Evolutionary conservation across 768 basidiomycete genomes (phyloP).

Genomic region (Mrakia gelida): DNA sequence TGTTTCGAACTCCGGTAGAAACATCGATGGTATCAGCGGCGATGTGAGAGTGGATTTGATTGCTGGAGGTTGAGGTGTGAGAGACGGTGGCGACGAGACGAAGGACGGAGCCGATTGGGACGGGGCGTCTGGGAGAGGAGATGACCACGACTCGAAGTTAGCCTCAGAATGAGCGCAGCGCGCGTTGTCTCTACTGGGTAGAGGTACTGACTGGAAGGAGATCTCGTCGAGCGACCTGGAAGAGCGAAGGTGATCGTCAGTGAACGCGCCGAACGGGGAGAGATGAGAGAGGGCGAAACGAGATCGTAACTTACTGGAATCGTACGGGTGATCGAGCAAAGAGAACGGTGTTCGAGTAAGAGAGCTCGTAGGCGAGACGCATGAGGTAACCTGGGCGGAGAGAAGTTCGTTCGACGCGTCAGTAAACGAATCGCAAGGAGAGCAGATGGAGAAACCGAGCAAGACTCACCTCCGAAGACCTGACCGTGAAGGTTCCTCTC

Average conservation of each 20-base stretch:
- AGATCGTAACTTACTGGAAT: slow-evolving; percentile 26
- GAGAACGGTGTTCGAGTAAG: slow-evolving; percentile 26
- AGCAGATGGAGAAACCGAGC: background rate
- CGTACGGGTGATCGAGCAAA: background rate
- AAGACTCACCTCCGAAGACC: slow-evolving; percentile 62
- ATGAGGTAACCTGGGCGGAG: slow-evolving; percentile 50
- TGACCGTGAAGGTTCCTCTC: slow-evolving; percentile 66
- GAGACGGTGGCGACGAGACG: slow-evolving; percentile 66
- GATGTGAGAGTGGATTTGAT: slow-evolving; percentile 42
- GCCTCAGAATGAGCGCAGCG: background rate
- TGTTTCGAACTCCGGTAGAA: slow-evolving; percentile 58
- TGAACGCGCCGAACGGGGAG: slow-evolving; percentile 42
- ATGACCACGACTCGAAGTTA: background rate
- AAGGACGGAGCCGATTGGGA: slow-evolving; percentile 78
- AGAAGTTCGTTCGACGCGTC: background rate
- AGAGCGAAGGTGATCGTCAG: slow-evolving; percentile 61
- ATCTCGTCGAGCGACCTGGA: slow-evolving; percentile 62
- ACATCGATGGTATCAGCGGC: slow-evolving; percentile 49
- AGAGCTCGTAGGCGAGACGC: slow-evolving; percentile 68
- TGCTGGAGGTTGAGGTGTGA: slow-evolving; percentile 48
- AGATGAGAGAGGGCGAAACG: background rate
- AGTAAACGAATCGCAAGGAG: background rate
- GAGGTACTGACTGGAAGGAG: slow-evolving; percentile 53
- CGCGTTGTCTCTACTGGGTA: no score
- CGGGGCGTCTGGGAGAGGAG: slow-evolving; percentile 51